These are phyloP conservation scores for Rhynchosporium agropyri DNA, from an alignment of 2,329 filamentous ascomycete species.

Conservation along the genomic window DNA sequence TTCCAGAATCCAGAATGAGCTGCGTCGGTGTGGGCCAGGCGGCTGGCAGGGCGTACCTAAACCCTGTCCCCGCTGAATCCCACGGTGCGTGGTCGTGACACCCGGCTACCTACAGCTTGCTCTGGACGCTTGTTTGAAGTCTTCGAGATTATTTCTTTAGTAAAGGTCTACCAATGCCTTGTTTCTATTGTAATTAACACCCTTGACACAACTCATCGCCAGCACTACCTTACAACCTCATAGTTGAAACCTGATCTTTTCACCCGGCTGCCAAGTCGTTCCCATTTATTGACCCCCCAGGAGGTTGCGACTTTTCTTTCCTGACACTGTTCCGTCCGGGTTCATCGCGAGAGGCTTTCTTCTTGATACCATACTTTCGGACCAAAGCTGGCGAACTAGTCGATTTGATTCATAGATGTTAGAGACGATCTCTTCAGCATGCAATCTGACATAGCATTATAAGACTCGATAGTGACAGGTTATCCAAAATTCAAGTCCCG, in stretches of 20 bases:
- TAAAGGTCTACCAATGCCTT: background rate
- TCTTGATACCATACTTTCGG: background rate
- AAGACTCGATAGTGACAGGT: background rate
- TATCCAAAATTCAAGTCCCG: background rate
- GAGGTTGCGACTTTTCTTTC: background rate
- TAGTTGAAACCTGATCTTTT: background rate
- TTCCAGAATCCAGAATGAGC: constrained; percentile 3
- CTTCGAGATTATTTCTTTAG: background rate
- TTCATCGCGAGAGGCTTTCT: background rate
- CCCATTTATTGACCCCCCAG: background rate
- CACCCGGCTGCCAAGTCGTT: background rate
- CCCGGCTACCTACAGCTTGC: background rate
- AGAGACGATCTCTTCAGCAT: background rate
- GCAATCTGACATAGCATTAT: background rate
- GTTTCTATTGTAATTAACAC: background rate
- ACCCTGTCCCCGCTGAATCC: constrained; percentile 5
- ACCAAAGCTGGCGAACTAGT: background rate
- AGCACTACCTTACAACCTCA: background rate
- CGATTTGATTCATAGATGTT: background rate
- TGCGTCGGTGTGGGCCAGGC: constrained; percentile 3
- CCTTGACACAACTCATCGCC: background rate
- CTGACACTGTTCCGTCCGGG: background rate
- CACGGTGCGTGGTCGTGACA: constrained; percentile 1
- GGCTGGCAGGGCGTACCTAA: background rate
- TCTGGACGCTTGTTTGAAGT: background rate